These are phyloP conservation scores for Apophysomyces variabilis DNA, from an alignment of 371 early-diverging fungal species.

Conservation along the genomic window DNA sequence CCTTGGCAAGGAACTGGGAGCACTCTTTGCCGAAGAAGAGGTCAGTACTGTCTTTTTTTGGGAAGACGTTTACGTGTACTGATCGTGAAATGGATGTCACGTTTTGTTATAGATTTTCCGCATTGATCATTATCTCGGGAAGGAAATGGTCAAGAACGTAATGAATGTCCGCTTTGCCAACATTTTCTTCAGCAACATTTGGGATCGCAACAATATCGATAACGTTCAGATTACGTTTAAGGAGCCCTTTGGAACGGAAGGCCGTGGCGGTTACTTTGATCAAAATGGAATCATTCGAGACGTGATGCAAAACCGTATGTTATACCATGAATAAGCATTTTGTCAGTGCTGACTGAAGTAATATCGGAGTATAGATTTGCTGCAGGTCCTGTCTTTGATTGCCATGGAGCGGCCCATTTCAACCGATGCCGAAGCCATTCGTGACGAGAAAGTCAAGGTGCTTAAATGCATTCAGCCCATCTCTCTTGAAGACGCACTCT, in stretches of 20 bases:
- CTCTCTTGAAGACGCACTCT: constrained; percentile 72
- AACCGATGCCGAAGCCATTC: constrained; percentile 87
- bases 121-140: constrained; percentile 98
- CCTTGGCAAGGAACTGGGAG: constrained; percentile 71
- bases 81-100: not conserved
- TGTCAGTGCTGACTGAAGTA: not conserved
- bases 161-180: constrained; percentile 95
- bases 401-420: constrained; percentile 94
- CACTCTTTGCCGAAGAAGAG: constrained; percentile 84
- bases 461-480: constrained; percentile 84
- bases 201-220: constrained; percentile 89
- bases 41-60: constrained; percentile 26
- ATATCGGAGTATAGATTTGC: constrained; percentile 56
- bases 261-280: constrained; percentile 99
- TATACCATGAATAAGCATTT: constrained; percentile 3
- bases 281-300: constrained; percentile 99
- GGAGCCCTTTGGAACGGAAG: constrained; percentile 98
- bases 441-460: constrained; percentile 93
- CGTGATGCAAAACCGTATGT: constrained; percentile 97
- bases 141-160: constrained; percentile 99
- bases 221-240: constrained; percentile 99
- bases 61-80: not conserved
- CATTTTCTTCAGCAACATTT: constrained; percentile 89
- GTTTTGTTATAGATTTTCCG: constrained; percentile 78
- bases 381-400: constrained; percentile 91